A percentile compares a stretch with the other conserved stretches of the same genome.
phyloP scores from a whole-genome alignment of 2,329 filamentous ascomycete genomes.

The Dendryphion nanum region DNA sequence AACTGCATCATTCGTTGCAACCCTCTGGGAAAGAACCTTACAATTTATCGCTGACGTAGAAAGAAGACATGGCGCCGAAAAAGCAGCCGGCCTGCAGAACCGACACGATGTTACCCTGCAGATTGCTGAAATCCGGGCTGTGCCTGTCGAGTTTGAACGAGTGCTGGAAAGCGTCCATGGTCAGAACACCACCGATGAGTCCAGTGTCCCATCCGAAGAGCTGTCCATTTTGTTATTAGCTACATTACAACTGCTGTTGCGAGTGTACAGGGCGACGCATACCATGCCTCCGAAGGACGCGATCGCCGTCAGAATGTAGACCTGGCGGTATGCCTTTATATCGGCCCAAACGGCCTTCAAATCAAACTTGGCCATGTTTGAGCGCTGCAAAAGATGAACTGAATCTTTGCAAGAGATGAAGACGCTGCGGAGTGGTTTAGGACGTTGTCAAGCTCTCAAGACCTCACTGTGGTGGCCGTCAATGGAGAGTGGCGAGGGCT shows the following conservation, averaged over 20 bases:
- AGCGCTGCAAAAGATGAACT: too few relatives aligned
- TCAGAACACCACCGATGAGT: constrained; percentile 40
- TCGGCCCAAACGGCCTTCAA: constrained; percentile 38
- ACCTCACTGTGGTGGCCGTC: too few relatives aligned
- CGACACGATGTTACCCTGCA: constrained; percentile 46
- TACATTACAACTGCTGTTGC: neutral
- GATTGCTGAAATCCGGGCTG: constrained; percentile 34
- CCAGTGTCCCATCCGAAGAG: constrained; percentile 40
- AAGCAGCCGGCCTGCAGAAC: constrained; percentile 47
- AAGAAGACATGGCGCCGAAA: constrained; percentile 44
- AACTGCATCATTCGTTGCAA: neutral
- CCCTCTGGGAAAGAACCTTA: constrained; percentile 4
- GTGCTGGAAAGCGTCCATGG: constrained; percentile 45
- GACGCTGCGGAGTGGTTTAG: too few relatives aligned
- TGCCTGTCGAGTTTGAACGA: constrained; percentile 39
- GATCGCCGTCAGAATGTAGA: constrained; percentile 43
- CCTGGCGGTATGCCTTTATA: constrained; percentile 40
- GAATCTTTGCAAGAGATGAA: too few relatives aligned
- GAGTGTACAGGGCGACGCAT: constrained; percentile 1
- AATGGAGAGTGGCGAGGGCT: too few relatives aligned
- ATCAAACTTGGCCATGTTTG: constrained; percentile 33
- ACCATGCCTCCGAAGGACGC: constrained; percentile 44
- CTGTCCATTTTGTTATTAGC: neutral
- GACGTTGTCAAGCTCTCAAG: too few relatives aligned
- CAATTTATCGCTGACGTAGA: constrained; percentile 44